Evolutionary conservation across 257 asterid genomes (phyloP).

Genomic region (Solanum peruvianum): DNA sequence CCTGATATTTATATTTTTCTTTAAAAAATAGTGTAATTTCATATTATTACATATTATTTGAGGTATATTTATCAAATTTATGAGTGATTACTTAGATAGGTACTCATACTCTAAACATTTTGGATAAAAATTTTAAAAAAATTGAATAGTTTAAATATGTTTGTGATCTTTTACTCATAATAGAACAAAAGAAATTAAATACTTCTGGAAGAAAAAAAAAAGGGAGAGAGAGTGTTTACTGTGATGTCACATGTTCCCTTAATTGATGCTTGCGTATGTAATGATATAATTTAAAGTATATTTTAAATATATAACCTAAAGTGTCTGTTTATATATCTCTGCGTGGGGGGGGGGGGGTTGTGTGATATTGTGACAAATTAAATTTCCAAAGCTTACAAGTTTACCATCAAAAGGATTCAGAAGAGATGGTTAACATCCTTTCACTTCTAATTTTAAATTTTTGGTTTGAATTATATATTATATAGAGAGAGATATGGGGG

Average conservation of each 20-base stretch:
- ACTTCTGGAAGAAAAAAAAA: too few relatives aligned
- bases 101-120: not conserved
- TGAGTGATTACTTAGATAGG: not conserved
- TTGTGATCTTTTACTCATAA: too few relatives aligned
- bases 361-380: not conserved
- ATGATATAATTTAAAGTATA: not conserved
- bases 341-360: too few relatives aligned
- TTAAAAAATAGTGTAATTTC: too few relatives aligned
- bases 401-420: not conserved
- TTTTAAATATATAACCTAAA: not conserved
- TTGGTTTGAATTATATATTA: not conserved
- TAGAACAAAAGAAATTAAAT: too few relatives aligned
- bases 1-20: too few relatives aligned
- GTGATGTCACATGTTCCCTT: not conserved
- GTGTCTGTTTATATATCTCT: not conserved
- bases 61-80: not conserved
- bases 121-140: not conserved
- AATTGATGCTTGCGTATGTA: not conserved
- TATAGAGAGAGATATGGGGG: too few relatives aligned
- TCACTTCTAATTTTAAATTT: not conserved
- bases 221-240: not conserved
- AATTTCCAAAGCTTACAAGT: not conserved
- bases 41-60: not conserved
- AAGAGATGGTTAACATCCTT: not conserved
- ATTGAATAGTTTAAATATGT: not conserved